Conservation (phyloP, 2,329 filamentous ascomycete genomes). For the Exophiala sp. region DNA sequence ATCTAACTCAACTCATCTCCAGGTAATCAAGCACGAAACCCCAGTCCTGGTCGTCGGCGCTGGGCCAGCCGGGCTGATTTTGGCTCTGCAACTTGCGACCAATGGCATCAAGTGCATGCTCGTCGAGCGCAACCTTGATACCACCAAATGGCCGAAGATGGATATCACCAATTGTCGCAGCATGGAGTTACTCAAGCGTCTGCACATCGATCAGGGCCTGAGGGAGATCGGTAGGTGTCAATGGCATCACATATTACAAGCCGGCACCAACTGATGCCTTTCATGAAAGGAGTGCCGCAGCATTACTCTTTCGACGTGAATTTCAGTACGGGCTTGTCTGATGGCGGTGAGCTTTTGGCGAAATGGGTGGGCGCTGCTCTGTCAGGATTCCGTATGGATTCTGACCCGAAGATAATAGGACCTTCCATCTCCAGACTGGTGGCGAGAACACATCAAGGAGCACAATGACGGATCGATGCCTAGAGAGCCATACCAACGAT, state of each 20-base stretch:
- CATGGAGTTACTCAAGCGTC: constrained; percentile 34
- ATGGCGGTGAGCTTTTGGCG: constrained; percentile 8
- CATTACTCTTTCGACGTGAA: constrained; percentile 16
- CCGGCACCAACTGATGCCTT: background rate
- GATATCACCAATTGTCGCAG: constrained; percentile 36
- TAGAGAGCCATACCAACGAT: constrained; percentile 33
- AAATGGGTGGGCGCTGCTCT: constrained; percentile 14
- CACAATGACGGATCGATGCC: constrained; percentile 36
- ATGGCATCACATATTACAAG: background rate
- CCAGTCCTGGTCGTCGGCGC: constrained; percentile 29
- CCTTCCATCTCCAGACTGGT: constrained; percentile 16
- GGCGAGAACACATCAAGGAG: constrained; percentile 24
- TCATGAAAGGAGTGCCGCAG: constrained; percentile 10
- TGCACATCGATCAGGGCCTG: constrained; percentile 9
- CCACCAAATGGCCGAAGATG: constrained; percentile 40
- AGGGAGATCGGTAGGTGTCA: constrained; percentile 13
- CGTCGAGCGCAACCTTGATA: constrained; percentile 30
- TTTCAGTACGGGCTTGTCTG: constrained; percentile 11
- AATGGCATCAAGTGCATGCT: constrained; percentile 28
- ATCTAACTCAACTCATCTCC: background rate
- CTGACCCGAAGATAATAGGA: background rate
- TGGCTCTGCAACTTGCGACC: constrained; percentile 25
- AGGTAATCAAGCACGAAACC: constrained; percentile 11
- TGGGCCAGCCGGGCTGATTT: constrained; percentile 31
- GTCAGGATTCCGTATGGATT: no score